Base-by-base conservation (phyloP, 805 yeast species). In the Candida taoyuanica region DNA sequence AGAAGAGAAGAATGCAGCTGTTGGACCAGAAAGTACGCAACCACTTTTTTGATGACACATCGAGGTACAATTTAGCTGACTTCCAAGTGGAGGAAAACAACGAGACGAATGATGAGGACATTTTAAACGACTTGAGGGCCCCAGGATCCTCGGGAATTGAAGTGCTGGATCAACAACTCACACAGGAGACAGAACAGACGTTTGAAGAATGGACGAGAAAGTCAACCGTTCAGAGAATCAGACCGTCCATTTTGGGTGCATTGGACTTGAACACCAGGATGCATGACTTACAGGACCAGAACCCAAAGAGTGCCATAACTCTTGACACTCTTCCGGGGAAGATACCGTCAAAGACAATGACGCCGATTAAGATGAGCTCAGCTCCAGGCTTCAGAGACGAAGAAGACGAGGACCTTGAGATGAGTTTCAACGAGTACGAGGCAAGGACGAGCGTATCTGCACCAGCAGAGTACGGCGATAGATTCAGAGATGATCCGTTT, bases 211-310 rank as follows among this genome's bases (percentile, higher is more conserved):
- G 55, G 56, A 36, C 49, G 1, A 39, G 35, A 19, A 38, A 29
- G 5, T 44, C 55, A 4, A 30, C 24, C 5, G 8, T 34, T n/a
- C 39, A 38, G 15, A 36, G 31, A 18, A 36, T 49, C 15, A 48
- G 59, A 42, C 56, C 56, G 1, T 52, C 56, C 0, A 36, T 55
- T 4, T 40, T 55, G 26, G 33, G 46, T 20, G 59, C 58, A 3
- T 40, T 55, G 31, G 55, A 53, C 13, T 25, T 55, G 27, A 53
- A 46, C 30, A 37, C 33, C 28, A 46, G 48, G 33, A 31, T 48
- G 35, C 34, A 35, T 13, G 46, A 40, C 7, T 24, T 42, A 3
- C 19, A 34, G 8, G 42, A 40, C 1, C 17, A 16, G 3, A 31
- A 14, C 3, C 31, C 16, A 30, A 27, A 15, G 17, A 23, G 23